phyloP scores from a whole-genome alignment of 208 protist genomes.

The Trichomonas tenax region DNA sequence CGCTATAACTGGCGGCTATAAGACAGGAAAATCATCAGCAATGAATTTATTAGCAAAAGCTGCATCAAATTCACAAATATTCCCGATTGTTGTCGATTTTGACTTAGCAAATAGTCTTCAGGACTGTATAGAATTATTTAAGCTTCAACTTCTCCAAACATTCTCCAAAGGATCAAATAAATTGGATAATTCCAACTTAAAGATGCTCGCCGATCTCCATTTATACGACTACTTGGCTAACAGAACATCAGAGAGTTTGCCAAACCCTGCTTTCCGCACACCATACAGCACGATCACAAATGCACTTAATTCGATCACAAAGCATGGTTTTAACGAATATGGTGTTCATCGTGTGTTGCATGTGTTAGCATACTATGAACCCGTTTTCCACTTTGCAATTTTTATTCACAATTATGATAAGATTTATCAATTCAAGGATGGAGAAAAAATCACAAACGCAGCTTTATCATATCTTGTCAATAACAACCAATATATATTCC shows the following conservation, averaged over 20 bases:
- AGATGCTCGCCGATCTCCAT: not conserved
- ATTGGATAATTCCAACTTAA: not conserved
- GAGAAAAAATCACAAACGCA: not conserved
- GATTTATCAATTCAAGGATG: not conserved
- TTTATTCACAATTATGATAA: not conserved
- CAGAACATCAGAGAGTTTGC: not conserved
- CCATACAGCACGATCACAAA: not conserved
- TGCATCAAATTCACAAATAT: not conserved
- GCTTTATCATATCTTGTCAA: not conserved
- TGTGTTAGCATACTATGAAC: not conserved
- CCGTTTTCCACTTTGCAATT: not conserved
- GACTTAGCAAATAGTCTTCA: not conserved
- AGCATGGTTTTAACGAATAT: not conserved
- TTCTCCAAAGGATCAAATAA: not conserved
- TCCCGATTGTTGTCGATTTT: not conserved
- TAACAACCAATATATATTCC: not conserved
- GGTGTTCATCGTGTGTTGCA: not conserved
- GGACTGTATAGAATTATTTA: not conserved
- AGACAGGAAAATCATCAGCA: not conserved
- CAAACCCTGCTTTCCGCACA: not conserved
- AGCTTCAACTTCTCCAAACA: not conserved
- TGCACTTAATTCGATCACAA: not conserved
- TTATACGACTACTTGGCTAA: not conserved
- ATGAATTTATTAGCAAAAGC: not conserved
- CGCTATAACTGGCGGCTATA: not conserved